Evolutionary conservation across 1,139 yeast species (phyloP).

Genomic region (Candida mesenterica): DNA sequence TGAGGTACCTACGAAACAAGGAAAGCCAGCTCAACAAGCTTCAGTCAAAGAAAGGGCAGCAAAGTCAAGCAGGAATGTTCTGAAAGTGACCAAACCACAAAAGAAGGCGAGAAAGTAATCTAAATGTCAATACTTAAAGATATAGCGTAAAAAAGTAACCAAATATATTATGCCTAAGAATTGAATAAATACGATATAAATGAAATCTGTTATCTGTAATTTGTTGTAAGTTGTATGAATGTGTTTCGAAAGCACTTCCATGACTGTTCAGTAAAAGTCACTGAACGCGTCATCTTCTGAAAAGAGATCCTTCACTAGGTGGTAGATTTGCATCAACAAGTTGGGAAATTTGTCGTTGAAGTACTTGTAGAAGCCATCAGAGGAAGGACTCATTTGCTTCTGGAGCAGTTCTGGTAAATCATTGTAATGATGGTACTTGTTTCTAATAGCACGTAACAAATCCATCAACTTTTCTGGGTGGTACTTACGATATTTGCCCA

Average conservation of each 20-base stretch:
- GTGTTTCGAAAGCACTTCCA: conserved; percentile 1
- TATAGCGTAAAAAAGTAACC: conserved; percentile 1
- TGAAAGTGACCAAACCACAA: conserved; percentile 6
- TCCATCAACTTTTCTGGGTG: conserved; percentile 78
- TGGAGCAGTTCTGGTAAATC: conserved; percentile 72
- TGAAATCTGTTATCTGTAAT: neutral
- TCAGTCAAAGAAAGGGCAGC: neutral
- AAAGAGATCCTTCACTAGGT: conserved; percentile 57
- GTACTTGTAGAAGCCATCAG: conserved; percentile 78
- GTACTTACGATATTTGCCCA: conserved; percentile 90
- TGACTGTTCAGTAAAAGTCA: conserved; percentile 41
- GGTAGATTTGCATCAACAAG: conserved; percentile 72
- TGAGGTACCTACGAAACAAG: too few relatives aligned
- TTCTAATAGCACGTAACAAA: conserved; percentile 81
- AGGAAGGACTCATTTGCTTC: conserved; percentile 70
- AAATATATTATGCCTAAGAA: conserved; percentile 6
- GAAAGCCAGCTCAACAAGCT: conserved; percentile 3
- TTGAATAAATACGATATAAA: conserved; percentile 3
- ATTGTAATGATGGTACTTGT: conserved; percentile 89
- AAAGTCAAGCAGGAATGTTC: conserved; percentile 4
- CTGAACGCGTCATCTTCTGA: conserved; percentile 60
- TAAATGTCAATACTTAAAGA: neutral
- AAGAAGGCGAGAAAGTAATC: conserved; percentile 1
- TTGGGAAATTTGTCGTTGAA: conserved; percentile 76
- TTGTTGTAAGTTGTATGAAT: neutral